Conservation (phyloP, 1,284 basidiomycete genomes). For the Pascua sp. region DNA sequence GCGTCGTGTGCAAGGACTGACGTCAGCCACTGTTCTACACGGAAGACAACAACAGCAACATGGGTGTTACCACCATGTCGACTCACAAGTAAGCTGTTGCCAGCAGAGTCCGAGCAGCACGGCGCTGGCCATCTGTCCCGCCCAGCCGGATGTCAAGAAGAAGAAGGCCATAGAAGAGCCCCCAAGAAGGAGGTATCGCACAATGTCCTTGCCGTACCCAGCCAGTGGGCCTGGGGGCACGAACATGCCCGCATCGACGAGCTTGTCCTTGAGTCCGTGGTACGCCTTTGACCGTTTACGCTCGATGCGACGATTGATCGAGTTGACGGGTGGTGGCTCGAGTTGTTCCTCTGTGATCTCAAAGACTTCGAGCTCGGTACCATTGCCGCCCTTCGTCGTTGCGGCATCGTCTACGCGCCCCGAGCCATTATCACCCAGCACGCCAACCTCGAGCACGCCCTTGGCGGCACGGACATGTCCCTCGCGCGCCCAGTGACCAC, state of each 20-base stretch:
- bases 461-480: slow-evolving; percentile 33
- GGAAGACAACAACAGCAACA: not conserved
- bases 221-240: slow-evolving; percentile 66
- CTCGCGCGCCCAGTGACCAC: slow-evolving; percentile 44
- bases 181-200: slow-evolving; percentile 50
- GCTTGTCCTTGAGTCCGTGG: slow-evolving; percentile 68
- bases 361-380: slow-evolving; percentile 10
- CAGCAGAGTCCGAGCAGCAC: slow-evolving; percentile 80
- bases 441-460: not conserved
- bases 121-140: slow-evolving; percentile 64
- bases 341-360: slow-evolving; percentile 31
- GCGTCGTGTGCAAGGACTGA: slow-evolving; percentile 82
- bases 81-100: slow-evolving; percentile 77
- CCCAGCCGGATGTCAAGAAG: slow-evolving; percentile 30
- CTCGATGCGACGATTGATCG: slow-evolving; percentile 60
- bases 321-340: slow-evolving; percentile 54
- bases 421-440: no score
- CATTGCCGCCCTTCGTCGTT: no score
- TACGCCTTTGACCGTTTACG: slow-evolving; percentile 72
- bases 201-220: slow-evolving; percentile 86
- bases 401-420: no score
- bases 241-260: slow-evolving; percentile 81
- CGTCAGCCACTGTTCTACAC: not conserved
- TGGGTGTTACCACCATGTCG: not conserved
- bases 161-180: slow-evolving; percentile 25